Evolutionary conservation across 2,329 filamentous ascomycete genomes (phyloP), one percentile per base, ranked within the genome.

Genomic region (Neopestalotiopsis sp.): DNA sequence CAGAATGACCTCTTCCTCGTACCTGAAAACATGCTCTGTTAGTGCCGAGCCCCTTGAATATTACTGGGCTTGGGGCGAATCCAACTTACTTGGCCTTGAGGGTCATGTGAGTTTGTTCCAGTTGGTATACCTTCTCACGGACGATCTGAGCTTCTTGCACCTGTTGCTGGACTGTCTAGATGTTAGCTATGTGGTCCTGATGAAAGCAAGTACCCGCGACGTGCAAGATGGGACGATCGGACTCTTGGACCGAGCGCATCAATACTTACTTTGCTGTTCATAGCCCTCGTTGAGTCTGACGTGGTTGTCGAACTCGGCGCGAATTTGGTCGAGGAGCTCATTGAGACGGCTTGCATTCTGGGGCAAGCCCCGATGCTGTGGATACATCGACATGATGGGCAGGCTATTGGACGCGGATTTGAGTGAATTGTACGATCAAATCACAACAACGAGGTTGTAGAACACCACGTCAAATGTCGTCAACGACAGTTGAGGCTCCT

Each of bases 101-200:
- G 66, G 89, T 90, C 76, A 95, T 88, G 77, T 98, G 96, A 63
- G 91, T 90, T 79, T 97, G 94, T 81, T 99, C 96, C 80, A 99
- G 90, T 75, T 93, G 90, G 78, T 94, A 98, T 70, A 99, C 94
- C 82, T 97, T 98, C 79, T 95, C 92, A 72, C 95, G 89, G 64
- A 99, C 94, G 77, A 97, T 89, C 79, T 97, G 94, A 88, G 98
- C 96, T 83, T 99, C 96, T 77, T 95, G 92, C 73, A 98, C 92
- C 80, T 99, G 96, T 64, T 91, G 89, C 69, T 93, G 91, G 78
- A 98, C 96, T 98, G 80, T 57, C 38, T 30, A 28, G 34, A 63
- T 65, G 58, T 61, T 38, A 45, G 30, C 42, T 17, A 59, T 58
- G 17, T n/a, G 10, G 10, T 20, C 10, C 5, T 53, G 45, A 7